Base-by-base conservation (phyloP, 495 filamentous ascomycete species). In the Podospora conica region DNA sequence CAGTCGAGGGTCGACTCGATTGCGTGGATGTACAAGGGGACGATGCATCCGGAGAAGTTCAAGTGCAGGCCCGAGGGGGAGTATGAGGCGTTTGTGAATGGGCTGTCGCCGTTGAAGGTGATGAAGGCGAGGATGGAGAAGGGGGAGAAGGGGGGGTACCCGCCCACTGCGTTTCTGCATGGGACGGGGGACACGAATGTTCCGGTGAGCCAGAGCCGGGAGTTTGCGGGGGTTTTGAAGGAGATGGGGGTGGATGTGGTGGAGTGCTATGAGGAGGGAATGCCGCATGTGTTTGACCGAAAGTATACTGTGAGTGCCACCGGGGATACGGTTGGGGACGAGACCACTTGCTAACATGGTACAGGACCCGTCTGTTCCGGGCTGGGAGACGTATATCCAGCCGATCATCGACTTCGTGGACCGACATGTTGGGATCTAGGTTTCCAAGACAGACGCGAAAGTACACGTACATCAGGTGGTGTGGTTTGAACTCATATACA, bases 141-240 rank as follows among this genome's bases (percentile, higher is more conserved):
- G 60, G 62, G 53, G 8, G 8, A 11, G 60, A 64, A 28, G 40
- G 40, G 40, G 40, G 18, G 40, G 8, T 75, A 69, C n/a, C 73
- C 72, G 53, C 73, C 73, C 0, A 75, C 70, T 0, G 73, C 73
- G 2, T 70, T 75, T 28, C 21, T 75, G 25, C 73, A 75, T 53
- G 73, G 73, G 7, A 73, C 60, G 6, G 69, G 56, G 7, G 73
- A 75, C 53, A 61, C 48, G 20, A 55, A 33, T 15, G 73, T 73
- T 0, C 71, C 66, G 20, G 33, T 71, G 29, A 25, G 68, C 29
- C 73, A 73, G 53, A 71, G 69, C 24, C 57, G 66, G n/a, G 65
- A 55, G 3, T 60, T 75, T 64, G 71, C 73, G 0, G 63, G n/a
- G 28, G 25, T 63, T 24, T 40, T 75, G 18, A 70, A 20, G 21